These are phyloP conservation scores for Entomortierella parvispora DNA, from an alignment of 192 early-diverging fungal species.

Conservation along the genomic window DNA sequence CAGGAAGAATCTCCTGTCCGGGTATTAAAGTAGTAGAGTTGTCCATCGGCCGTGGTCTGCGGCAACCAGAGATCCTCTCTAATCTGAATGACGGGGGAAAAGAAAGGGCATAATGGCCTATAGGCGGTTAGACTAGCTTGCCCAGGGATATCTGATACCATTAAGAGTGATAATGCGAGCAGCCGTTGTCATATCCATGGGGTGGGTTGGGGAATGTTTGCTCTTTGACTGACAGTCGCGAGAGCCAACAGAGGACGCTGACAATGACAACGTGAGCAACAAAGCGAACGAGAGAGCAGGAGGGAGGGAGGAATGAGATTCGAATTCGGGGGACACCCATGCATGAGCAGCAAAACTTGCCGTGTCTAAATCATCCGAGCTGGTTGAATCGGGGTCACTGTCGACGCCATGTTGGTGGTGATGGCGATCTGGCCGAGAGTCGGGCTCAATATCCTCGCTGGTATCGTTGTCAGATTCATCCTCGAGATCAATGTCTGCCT, in stretches of 20 bases:
- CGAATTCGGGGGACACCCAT: background rate
- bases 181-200: no score
- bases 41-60: constrained; percentile 52
- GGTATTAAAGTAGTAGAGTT: constrained; percentile 62
- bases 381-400: background rate
- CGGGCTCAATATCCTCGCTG: background rate
- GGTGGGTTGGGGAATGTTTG: no score
- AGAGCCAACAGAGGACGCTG: no score
- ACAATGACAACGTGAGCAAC: background rate
- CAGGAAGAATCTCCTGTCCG: constrained; percentile 63
- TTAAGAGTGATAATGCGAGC: background rate
- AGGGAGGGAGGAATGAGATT: background rate
- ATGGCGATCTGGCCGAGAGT: no score
- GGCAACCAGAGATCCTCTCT: constrained; percentile 48
- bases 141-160: background rate
- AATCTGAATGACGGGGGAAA: background rate
- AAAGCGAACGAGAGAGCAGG: background rate
- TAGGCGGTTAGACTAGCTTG: background rate
- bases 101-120: background rate
- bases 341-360: constrained; percentile 43
- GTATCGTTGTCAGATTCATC: constrained; percentile 7
- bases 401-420: background rate
- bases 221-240: no score
- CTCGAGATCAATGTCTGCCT: constrained; percentile 25
- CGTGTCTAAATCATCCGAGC: constrained; percentile 18